Percentiles rank a stretch among this genome's conserved stretches.
Evolutionary conservation across 1,139 yeast genomes (phyloP).

Genomic region (Candida sanyaensis): DNA sequence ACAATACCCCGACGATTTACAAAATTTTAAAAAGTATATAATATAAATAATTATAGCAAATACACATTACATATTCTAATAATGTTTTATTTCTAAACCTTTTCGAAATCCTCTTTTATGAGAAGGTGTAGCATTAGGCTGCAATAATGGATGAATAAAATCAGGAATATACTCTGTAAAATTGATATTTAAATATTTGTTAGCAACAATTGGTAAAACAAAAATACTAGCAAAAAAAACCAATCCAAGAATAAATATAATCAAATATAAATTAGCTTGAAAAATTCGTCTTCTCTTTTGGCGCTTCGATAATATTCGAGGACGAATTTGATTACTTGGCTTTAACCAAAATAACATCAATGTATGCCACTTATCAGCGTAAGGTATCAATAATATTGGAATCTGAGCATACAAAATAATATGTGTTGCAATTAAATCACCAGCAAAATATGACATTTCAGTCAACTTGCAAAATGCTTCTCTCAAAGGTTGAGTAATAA

Average conservation of each 20-base stretch:
- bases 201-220: constrained; percentile 41
- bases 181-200: constrained; percentile 34
- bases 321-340: constrained; percentile 56
- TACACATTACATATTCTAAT: constrained; percentile 4
- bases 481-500: constrained; percentile 54
- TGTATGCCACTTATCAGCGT: constrained; percentile 74
- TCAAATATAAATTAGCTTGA: constrained; percentile 34
- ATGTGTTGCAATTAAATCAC: constrained; percentile 56
- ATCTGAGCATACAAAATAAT: constrained; percentile 49
- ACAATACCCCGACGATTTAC: constrained; percentile 8
- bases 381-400: constrained; percentile 57
- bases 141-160: constrained; percentile 33
- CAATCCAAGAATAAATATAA: constrained; percentile 42
- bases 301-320: constrained; percentile 39
- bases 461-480: constrained; percentile 55
- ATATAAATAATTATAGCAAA: constrained; percentile 2
- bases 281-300: constrained; percentile 28
- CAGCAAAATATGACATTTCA: constrained; percentile 56
- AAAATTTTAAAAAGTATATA: constrained; percentile 6
- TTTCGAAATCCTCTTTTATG: constrained; percentile 41
- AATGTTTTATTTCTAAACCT: constrained; percentile 17
- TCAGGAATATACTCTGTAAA: constrained; percentile 40
- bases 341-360: constrained; percentile 78
- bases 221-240: constrained; percentile 36
- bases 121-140: constrained; percentile 35